Evolutionary conservation across 306 rosid species (phyloP).

Genomic region (Canavalia ensiformis): DNA sequence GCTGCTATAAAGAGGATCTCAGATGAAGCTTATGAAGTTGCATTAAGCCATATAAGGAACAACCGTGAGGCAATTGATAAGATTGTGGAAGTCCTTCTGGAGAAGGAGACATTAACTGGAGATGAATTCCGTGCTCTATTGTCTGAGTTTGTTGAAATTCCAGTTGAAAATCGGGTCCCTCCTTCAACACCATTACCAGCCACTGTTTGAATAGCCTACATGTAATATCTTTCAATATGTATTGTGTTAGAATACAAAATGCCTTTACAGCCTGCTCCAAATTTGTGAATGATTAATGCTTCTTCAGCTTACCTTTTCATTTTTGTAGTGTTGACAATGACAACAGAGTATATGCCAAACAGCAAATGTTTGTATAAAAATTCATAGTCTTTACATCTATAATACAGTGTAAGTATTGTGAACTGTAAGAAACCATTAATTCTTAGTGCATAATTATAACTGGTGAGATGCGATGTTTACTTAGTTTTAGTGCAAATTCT

Average conservation of each 20-base stretch:
- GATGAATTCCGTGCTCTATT: slow-evolving; percentile 92
- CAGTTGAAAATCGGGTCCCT: slow-evolving; percentile 77
- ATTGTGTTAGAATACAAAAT: slow-evolving; percentile 37
- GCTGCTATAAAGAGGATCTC: slow-evolving; percentile 78
- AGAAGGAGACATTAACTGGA: slow-evolving; percentile 84
- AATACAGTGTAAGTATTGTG: slow-evolving; percentile 6
- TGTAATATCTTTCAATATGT: slow-evolving; percentile 48
- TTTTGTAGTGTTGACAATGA: slow-evolving; percentile 43
- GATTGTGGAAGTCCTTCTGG: slow-evolving; percentile 86
- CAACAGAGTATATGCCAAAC: slow-evolving; percentile 49
- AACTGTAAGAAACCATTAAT: slow-evolving; percentile 7
- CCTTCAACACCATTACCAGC: slow-evolving; percentile 69
- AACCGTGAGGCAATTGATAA: slow-evolving; percentile 96
- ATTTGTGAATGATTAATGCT: slow-evolving; percentile 48
- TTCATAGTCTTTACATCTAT: slow-evolving; percentile 13
- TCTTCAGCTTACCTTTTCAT: slow-evolving; percentile 32
- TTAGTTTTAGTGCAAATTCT: background rate
- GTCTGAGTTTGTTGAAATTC: slow-evolving; percentile 83
- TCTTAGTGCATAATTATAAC: background rate
- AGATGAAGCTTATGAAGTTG: slow-evolving; percentile 81
- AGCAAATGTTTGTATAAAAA: slow-evolving; percentile 35
- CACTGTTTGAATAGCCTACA: slow-evolving; percentile 60
- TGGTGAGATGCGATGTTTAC: background rate
- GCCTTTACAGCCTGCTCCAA: slow-evolving; percentile 35
- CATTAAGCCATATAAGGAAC: slow-evolving; percentile 80